These are phyloP conservation scores for Hevea brasiliensis DNA, from an alignment of 345 rosid genomes.

Conservation along the genomic window DNA sequence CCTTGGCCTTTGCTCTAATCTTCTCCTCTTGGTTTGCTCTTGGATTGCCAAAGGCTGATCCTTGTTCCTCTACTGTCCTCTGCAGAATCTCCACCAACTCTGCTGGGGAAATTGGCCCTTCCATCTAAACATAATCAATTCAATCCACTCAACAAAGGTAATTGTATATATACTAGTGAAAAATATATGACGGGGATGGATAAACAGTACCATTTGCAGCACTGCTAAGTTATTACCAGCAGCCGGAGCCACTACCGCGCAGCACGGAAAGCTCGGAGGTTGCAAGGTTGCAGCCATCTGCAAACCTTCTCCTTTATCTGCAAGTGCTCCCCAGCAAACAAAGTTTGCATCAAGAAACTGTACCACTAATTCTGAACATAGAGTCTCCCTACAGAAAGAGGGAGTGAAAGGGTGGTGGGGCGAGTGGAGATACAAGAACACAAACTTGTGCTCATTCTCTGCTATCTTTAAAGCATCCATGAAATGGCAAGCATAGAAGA, in stretches of 20 bases:
- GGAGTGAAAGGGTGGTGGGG: conserved; percentile 57
- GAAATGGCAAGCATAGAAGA: conserved; percentile 49
- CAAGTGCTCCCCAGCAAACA: conserved; percentile 51
- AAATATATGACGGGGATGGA: background rate
- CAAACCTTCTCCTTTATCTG: conserved; percentile 51
- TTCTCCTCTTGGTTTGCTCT: conserved; percentile 21
- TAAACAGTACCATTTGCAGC: conserved; percentile 44
- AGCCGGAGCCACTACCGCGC: conserved; percentile 55
- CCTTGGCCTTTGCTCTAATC: conserved; percentile 26
- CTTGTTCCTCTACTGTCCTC: conserved; percentile 63
- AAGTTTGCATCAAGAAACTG: conserved; percentile 65
- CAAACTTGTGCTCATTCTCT: conserved; percentile 46
- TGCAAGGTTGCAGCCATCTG: conserved; percentile 42
- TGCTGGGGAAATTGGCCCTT: conserved; percentile 54
- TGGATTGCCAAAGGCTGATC: conserved; percentile 45
- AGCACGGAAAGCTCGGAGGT: conserved; percentile 54
- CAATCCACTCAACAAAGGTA: background rate
- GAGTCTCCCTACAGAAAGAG: conserved; percentile 52
- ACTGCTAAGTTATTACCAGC: conserved; percentile 44
- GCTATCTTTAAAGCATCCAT: conserved; percentile 53
- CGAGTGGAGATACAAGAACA: conserved; percentile 59
- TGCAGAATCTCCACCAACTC: conserved; percentile 56
- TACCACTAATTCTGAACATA: conserved; percentile 49
- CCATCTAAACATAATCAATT: conserved; percentile 37
- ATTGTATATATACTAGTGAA: too few relatives aligned